A percentile compares a stretch with the other conserved stretches of the same genome.
These are phyloP conservation scores for Magnolia changhungtana DNA, from an alignment of 164 flowering plant species.

Conservation along the genomic window DNA sequence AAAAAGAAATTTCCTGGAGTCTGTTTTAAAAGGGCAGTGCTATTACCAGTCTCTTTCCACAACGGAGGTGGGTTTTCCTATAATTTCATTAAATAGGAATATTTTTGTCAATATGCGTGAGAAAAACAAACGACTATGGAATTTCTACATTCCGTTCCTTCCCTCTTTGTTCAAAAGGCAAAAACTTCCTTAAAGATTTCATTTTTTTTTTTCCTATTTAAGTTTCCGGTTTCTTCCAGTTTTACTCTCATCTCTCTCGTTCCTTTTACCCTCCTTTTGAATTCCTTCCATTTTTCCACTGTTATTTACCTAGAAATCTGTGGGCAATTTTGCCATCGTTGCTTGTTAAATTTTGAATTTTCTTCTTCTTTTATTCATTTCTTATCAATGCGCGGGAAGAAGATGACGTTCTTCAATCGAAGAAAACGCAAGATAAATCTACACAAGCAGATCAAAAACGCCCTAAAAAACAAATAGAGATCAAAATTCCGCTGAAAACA, in stretches of 20 bases:
- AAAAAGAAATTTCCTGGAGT: background rate
- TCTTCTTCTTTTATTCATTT: background rate
- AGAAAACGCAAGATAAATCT: background rate
- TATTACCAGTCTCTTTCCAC: constrained; percentile 5
- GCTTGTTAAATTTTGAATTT: background rate
- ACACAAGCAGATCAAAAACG: background rate
- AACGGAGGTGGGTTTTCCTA: background rate
- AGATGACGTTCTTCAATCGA: background rate
- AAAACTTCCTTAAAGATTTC: background rate
- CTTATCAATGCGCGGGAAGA: background rate
- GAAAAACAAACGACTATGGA: background rate
- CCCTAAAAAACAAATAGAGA: background rate
- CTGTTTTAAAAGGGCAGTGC: background rate
- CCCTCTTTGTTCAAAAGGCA: background rate
- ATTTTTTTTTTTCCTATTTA: too few species aligned
- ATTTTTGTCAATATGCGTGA: background rate
- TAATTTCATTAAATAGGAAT: background rate
- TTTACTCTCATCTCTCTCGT: too few species aligned
- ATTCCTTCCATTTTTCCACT: background rate
- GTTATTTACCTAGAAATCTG: too few species aligned
- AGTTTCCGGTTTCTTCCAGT: too few species aligned
- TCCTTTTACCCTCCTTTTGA: background rate
- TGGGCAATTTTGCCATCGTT: background rate
- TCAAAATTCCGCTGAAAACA: background rate
- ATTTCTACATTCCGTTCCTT: background rate